A percentile compares a stretch with the other conserved stretches of the same genome.
These are phyloP conservation scores for Trametes coccinea DNA, from an alignment of 768 basidiomycete species.

Conservation along the genomic window DNA sequence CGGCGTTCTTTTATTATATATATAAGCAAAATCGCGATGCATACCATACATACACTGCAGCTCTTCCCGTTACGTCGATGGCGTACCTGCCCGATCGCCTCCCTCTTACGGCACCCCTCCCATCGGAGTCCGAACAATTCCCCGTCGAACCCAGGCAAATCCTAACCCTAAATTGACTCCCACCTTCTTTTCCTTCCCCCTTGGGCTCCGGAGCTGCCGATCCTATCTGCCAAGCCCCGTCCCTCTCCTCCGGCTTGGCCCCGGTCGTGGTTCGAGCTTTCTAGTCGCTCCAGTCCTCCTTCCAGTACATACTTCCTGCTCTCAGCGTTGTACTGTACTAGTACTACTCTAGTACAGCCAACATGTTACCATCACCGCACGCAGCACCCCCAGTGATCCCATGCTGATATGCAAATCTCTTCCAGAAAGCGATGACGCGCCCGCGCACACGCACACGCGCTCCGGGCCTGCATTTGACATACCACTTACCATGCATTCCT, in stretches of 20 bases:
- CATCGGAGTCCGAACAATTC: background rate
- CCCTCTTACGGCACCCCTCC: background rate
- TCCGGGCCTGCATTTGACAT: too few relatives aligned
- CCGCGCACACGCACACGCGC: background rate
- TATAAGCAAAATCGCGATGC: too few relatives aligned
- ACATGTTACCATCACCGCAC: too few relatives aligned
- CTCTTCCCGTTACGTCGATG: background rate
- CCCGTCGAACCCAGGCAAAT: background rate
- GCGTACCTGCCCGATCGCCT: slow-evolving; percentile 9
- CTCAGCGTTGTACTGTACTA: too few relatives aligned
- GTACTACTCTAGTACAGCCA: too few relatives aligned
- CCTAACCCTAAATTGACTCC: background rate
- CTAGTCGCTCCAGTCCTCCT: too few relatives aligned
- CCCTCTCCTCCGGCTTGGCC: background rate
- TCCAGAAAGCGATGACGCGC: slow-evolving; percentile 1
- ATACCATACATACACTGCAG: too few relatives aligned
- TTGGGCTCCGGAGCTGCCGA: background rate
- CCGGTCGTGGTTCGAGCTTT: background rate
- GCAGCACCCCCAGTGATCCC: background rate
- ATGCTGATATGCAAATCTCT: background rate
- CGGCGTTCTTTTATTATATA: too few relatives aligned
- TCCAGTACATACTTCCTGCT: too few relatives aligned
- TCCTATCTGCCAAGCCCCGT: slow-evolving; percentile 9
- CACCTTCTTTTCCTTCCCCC: background rate
- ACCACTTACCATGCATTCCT: background rate